Conservation (phyloP, 257 asterid species). For the Petunia axillaris region DNA sequence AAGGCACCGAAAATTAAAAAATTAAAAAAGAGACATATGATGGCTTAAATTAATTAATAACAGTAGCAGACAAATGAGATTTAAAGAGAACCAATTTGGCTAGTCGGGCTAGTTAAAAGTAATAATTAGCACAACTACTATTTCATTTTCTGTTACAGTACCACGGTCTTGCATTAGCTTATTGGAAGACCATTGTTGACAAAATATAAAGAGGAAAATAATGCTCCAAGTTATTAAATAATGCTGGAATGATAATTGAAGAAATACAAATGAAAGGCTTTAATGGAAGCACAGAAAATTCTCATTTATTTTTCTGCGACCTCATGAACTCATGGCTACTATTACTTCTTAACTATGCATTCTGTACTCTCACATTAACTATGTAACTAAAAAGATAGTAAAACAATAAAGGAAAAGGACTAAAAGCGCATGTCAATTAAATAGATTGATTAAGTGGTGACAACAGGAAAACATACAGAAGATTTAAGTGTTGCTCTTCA, state of each 20-base stretch:
- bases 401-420: no score
- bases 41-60: neutral
- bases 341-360: neutral
- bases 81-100: neutral
- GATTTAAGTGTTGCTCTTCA: no score
- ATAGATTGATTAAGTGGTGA: no score
- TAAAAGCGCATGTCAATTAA: no score
- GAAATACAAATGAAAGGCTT: conserved; percentile 4
- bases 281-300: neutral
- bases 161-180: neutral
- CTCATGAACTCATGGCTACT: neutral
- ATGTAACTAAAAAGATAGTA: neutral
- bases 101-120: neutral
- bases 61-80: neutral
- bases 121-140: neutral
- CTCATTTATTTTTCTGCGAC: neutral
- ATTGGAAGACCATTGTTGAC: neutral
- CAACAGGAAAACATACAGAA: no score
- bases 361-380: neutral
- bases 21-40: neutral
- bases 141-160: neutral
- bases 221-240: neutral
- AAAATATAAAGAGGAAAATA: conserved; percentile 11
- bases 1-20: neutral
- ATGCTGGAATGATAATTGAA: neutral